Base-by-base conservation (phyloP, 2,329 filamentous ascomycete species). In the Clonostachys rosea region DNA sequence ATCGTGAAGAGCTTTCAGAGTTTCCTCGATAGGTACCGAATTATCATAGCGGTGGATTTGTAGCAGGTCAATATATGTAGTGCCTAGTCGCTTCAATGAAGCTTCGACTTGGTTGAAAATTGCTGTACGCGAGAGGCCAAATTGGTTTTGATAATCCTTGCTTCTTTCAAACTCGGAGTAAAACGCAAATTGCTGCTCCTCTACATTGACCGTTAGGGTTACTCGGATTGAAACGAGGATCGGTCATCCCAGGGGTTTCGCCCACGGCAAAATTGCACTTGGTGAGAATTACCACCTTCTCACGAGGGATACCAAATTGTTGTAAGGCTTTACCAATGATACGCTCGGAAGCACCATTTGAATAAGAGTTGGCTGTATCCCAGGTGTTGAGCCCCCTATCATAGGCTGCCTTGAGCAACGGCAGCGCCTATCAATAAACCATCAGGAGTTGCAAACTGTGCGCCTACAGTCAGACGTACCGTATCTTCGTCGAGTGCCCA, bases 51-150 rank as follows among this genome's bases (percentile, higher is more conserved):
- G 70, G 54, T 84, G 80, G 49, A 84, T 79, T 59, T 83, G 79
- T 17, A 84, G 66, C 5, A 83, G 71, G 59, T 83, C 78, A 49
- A 83, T 76, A 60, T 83, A 82, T 9, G 61, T 53, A 3, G 73
- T 78, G 37, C 72, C 73, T 30, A 84, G 66, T 18, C 79, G 64
- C 48, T 67, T 60, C 9, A 81, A 67, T 47, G 76, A 81, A 36
- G 70, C 75, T 30, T 86, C 73, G 17, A 87, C 83, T 0, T 79
- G 76, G 53, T 83, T 76, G 58, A 86, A 79, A 57, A 87, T 84
- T 47, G 81, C 76, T 53, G 78, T 77, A 40, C 84, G 69, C n/a
- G 75, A 80, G 20, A 86, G 66, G 1, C 83, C 46, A 40, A 44
- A 40, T 34, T n/a, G n/a, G 42, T 48, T 48, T 34, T 56, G 54